Base-by-base conservation (phyloP, 2,329 filamentous ascomycete genomes). In the Pseudocercospora crystallina region DNA sequence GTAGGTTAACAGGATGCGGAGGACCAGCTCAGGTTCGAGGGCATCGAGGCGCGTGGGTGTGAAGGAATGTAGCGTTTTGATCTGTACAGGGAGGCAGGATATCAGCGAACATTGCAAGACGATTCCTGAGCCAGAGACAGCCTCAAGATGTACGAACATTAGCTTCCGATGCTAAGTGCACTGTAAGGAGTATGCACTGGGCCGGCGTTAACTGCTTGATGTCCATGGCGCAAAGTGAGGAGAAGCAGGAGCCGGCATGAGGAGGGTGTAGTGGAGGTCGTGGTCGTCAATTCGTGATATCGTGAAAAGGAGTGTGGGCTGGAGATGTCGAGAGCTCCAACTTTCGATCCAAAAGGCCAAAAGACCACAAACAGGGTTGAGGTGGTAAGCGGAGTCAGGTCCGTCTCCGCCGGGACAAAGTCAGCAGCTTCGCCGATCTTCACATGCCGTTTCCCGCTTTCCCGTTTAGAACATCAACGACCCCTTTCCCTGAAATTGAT, bases 1-100 rank as follows among this genome's bases (percentile, higher is more conserved):
- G 65, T 86, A 89, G 14, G 85, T 89, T 39, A 95, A 78, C 15
- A 95, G 72, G 46, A 94, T 83, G 38, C 86, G 83, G 51, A 94
- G 76, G 17, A 89, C 66, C 11, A 90, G 73, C 49, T 87, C 82
- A 38, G 80, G 78, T 26, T 79, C 76, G 47, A 94, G 74, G 33
- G 84, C 76, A 47, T 79, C 73, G 46, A 72, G 70, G 60, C 87
- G 74, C 34, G 76, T 73, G 15, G 79, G 74, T 45, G 82, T 77
- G 55, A 94, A 74, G 46, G 74, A 75, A 49, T 80, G 77, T 53
- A 94, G 73, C 57, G 79, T 77, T 60, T 77, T 68, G 61, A 90
- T 49, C 20, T 26, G 7, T 4, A 26, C 20, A 26, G 7, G 7
- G 7, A 7, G 7, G 7, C 4, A 4, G 7, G 20, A 3, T 7